Evolutionary conservation across 306 rosid genomes (phyloP).

Genomic region (Sindora glabra): DNA sequence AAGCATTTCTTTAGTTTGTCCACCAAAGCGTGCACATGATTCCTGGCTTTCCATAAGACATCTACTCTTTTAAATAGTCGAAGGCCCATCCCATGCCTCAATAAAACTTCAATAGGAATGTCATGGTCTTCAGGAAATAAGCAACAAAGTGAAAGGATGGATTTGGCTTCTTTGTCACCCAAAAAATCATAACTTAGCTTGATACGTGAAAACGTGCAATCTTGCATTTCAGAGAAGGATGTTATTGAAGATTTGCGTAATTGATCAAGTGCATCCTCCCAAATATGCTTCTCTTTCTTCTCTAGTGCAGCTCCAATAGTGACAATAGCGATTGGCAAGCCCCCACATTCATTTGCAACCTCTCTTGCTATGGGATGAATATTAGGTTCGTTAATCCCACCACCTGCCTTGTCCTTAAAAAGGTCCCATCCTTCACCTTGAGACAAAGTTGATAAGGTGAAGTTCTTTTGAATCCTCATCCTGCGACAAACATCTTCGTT

Average conservation of each 20-base stretch:
- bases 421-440: constrained; percentile 13
- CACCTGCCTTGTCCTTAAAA: background rate
- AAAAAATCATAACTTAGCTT: background rate
- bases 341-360: constrained; percentile 26
- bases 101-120: constrained; percentile 8
- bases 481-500: background rate
- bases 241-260: background rate
- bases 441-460: background rate
- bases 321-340: constrained; percentile 33
- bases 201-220: background rate
- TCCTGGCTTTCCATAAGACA: constrained; percentile 10
- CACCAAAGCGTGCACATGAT: constrained; percentile 3
- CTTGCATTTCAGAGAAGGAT: background rate
- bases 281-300: background rate
- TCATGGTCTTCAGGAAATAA: constrained; percentile 12
- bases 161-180: constrained; percentile 1
- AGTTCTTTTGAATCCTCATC: constrained; percentile 10
- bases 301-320: constrained; percentile 17
- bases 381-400: background rate
- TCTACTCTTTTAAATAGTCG: background rate
- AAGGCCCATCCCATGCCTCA: constrained; percentile 7
- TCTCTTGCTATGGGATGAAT: background rate
- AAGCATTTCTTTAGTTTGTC: constrained; percentile 1
- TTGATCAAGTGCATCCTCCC: constrained; percentile 16
- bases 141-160: constrained; percentile 11